phyloP scores from a whole-genome alignment of 2,329 filamentous ascomycete genomes.

The Pseudonectria foliicola region DNA sequence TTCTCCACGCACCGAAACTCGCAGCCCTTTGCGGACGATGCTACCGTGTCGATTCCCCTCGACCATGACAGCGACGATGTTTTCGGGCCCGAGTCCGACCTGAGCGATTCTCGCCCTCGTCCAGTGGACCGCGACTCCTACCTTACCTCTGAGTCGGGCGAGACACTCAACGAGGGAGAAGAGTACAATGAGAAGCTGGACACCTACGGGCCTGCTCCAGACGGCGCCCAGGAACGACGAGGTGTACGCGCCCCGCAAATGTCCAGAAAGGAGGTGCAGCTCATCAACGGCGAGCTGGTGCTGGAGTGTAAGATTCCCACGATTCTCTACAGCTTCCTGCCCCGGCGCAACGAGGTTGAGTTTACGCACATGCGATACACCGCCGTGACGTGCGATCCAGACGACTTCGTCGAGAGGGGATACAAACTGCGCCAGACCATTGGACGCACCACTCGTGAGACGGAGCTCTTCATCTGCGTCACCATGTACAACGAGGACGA shows the following conservation, averaged over 20 bases:
- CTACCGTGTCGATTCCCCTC: slow-evolving; percentile 66
- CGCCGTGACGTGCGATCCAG: slow-evolving; percentile 94
- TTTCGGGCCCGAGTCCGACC: slow-evolving; percentile 57
- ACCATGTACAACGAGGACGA: slow-evolving; percentile 99
- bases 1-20: slow-evolving; percentile 55
- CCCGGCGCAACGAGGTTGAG: slow-evolving; percentile 84
- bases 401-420: slow-evolving; percentile 81
- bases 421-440: slow-evolving; percentile 93
- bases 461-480: slow-evolving; percentile 90
- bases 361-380: slow-evolving; percentile 99
- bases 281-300: slow-evolving; percentile 96
- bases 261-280: slow-evolving; percentile 85
- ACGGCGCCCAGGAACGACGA: slow-evolving; percentile 77
- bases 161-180: slow-evolving; percentile 44
- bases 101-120: slow-evolving; percentile 45
- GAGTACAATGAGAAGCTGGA: slow-evolving; percentile 53
- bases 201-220: slow-evolving; percentile 82
- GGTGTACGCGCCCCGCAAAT: slow-evolving; percentile 83
- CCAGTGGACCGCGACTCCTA: slow-evolving; percentile 51
- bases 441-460: slow-evolving; percentile 75
- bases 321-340: slow-evolving; percentile 94
- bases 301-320: slow-evolving; percentile 99
- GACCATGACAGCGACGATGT: slow-evolving; percentile 57
- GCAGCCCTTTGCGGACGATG: slow-evolving; percentile 55
- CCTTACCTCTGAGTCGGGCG: slow-evolving; percentile 41